phyloP scores from a whole-genome alignment of 2,329 filamentous ascomycete genomes.

The Monilinia vaccinii-corymbosi region DNA sequence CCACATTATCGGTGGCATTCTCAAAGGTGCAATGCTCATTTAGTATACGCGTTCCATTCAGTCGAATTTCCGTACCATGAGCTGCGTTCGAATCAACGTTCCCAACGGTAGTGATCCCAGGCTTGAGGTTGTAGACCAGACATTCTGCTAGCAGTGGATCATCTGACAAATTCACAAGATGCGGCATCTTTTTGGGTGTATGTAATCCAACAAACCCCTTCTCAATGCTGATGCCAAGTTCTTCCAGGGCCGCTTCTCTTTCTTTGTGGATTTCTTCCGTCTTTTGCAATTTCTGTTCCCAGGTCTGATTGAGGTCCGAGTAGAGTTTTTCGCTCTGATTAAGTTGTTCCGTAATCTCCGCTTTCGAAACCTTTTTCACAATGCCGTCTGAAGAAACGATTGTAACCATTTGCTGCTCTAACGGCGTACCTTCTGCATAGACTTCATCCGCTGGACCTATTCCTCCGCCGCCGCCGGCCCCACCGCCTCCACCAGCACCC shows the following conservation, averaged over 20 bases:
- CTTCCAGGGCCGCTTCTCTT: slow-evolving; percentile 86
- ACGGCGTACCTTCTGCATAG: slow-evolving; percentile 85
- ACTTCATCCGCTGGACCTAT: slow-evolving; percentile 58
- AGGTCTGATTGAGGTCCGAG: slow-evolving; percentile 93
- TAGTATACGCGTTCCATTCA: slow-evolving; percentile 90
- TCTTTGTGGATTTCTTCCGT: slow-evolving; percentile 98
- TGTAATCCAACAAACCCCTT: slow-evolving; percentile 94
- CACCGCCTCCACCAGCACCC: slow-evolving; percentile 33
- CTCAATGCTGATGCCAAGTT: slow-evolving; percentile 96
- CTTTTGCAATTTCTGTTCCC: slow-evolving; percentile 92
- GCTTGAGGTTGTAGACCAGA: slow-evolving; percentile 95
- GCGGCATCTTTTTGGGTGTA: slow-evolving; percentile 98
- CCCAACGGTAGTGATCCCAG: slow-evolving; percentile 85
- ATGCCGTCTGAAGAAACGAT: slow-evolving; percentile 79
- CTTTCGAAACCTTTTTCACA: slow-evolving; percentile 93
- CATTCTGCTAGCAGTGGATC: slow-evolving; percentile 91
- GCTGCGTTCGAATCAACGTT: slow-evolving; percentile 79
- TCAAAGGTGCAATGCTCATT: slow-evolving; percentile 92
- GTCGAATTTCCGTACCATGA: slow-evolving; percentile 72
- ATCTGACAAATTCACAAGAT: slow-evolving; percentile 95
- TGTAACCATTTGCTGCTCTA: slow-evolving; percentile 94
- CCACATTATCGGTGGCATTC: slow-evolving; percentile 72
- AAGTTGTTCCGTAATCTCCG: slow-evolving; percentile 93
- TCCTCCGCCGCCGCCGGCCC: slow-evolving; percentile 33
- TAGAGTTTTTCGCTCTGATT: slow-evolving; percentile 95